phyloP scores from a whole-genome alignment of 2,329 filamentous ascomycete species.

The Lizonia empirigonia region DNA sequence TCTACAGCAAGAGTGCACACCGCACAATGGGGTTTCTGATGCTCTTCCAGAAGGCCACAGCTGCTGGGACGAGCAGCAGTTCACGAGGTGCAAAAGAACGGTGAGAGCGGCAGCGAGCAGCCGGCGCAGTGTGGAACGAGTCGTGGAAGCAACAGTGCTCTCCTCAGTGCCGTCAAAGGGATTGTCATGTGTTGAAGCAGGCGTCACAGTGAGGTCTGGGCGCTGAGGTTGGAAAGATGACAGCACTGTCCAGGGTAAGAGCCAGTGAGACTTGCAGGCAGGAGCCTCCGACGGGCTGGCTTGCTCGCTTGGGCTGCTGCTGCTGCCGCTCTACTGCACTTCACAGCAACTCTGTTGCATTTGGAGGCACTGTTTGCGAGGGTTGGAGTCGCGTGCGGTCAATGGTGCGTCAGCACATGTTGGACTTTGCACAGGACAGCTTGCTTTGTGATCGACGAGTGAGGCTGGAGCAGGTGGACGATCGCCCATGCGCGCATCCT shows the following conservation, averaged over 20 bases:
- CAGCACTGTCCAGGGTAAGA: constrained; percentile 18
- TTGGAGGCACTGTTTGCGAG: not conserved
- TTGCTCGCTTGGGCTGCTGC: constrained; percentile 11
- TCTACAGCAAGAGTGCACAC: constrained; percentile 15
- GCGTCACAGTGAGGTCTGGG: constrained; percentile 8
- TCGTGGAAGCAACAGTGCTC: not conserved
- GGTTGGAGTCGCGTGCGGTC: not conserved
- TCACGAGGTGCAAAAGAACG: constrained; percentile 7
- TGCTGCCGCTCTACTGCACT: constrained; percentile 8
- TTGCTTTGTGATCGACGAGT: constrained; percentile 38
- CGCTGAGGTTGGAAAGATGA: constrained; percentile 24
- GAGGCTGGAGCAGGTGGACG: constrained; percentile 40
- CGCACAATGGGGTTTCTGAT: constrained; percentile 1
- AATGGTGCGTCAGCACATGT: not conserved
- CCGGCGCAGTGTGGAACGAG: not conserved
- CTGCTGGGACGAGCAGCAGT: constrained; percentile 19
- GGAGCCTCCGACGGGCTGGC: constrained; percentile 25
- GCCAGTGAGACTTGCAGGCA: constrained; percentile 39
- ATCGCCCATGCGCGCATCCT: constrained; percentile 37
- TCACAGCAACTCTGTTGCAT: constrained; percentile 1
- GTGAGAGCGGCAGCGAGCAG: constrained; percentile 8
- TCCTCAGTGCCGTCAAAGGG: constrained; percentile 1
- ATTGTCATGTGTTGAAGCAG: constrained; percentile 4
- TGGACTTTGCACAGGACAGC: not conserved
- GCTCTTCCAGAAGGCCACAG: constrained; percentile 29